phyloP scores from a whole-genome alignment of 1,284 basidiomycete species.

The Naganishia cerealis region DNA sequence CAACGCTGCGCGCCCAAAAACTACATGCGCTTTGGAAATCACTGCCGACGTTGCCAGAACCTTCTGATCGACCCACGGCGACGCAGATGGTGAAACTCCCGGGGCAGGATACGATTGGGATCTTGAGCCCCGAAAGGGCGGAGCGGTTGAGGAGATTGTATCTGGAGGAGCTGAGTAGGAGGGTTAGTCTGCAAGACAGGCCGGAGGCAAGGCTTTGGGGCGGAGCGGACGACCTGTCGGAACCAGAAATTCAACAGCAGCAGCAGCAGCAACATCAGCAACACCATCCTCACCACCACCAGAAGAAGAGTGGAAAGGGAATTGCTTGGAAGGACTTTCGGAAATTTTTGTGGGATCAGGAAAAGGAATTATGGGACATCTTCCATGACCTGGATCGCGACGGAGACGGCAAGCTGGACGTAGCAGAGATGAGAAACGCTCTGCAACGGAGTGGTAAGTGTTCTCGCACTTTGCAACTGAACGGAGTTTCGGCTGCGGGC shows the following conservation, averaged over 20 bases:
- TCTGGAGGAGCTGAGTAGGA: constrained; percentile 70
- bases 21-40: constrained; percentile 51
- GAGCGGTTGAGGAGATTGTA: constrained; percentile 69
- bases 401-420: constrained; percentile 75
- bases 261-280: constrained; percentile 27
- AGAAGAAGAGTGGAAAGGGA: constrained; percentile 46
- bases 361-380: constrained; percentile 77
- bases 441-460: constrained; percentile 71
- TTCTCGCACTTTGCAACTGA: constrained; percentile 32
- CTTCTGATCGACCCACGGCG: constrained; percentile 40
- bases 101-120: constrained; percentile 51
- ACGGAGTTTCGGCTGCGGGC: not conserved
- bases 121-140: constrained; percentile 67
- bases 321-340: constrained; percentile 77
- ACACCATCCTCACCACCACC: constrained; percentile 29
- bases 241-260: constrained; percentile 27
- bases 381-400: constrained; percentile 87
- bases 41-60: constrained; percentile 46
- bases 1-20: constrained; percentile 45
- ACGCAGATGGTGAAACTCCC: constrained; percentile 49
- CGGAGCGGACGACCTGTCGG: constrained; percentile 55
- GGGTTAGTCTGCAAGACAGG: constrained; percentile 54
- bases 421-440: constrained; percentile 68
- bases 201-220: constrained; percentile 55
- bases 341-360: constrained; percentile 51